Base-by-base conservation (phyloP, 139 green algal species). In the Chlamydomonas schloesseri region DNA sequence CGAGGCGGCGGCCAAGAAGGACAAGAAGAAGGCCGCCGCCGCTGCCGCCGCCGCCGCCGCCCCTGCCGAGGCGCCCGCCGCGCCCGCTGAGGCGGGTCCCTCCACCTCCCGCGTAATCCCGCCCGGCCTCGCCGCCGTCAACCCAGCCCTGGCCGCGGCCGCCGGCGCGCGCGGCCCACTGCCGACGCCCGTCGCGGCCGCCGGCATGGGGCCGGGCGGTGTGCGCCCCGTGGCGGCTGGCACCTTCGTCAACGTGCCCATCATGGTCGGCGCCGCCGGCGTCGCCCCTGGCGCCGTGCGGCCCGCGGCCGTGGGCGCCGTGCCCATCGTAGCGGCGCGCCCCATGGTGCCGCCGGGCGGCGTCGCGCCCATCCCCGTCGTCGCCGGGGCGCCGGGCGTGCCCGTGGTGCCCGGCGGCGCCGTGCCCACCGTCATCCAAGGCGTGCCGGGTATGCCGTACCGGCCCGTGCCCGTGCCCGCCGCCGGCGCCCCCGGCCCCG, bases 1-100 rank as follows among this genome's bases (percentile, higher is more conserved):
- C 14, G 37, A 11, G 70, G 26, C 36, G 21, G 36, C 9, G 13
- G 37, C 8, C 36, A 68, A 75, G 67, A 76, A 85, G 79, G 47
- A 71, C 10, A 85, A 85, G 47, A 85, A 85, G 79, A 76, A 85
- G 64, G 47, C 73, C 24, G 24, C 37, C 31, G 26, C 23, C 71
- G 37, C 37, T 37, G 20, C 33, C 60, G 75, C 50, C 24, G 68
- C 15, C 68, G 68, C 68, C 9, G 68, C 31, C 31, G 31, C 68
- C 31, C 1, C 31, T 14, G 2, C 31, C 31, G 33, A 4, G 3
- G 55, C 33, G 26, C 46, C 67, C 13, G 37, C 71, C 0, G 69
- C 73, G 47, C 29, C 73, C 29, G 36, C 50, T 24, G 70, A 34
- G 6, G 82, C 18, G 18, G 50, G 5, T 20, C 37, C 28, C 58